A percentile compares a stretch with the other conserved stretches of the same genome.
Conservation (phyloP, 2,329 filamentous ascomycete genomes). For the Colletotrichum sp. region DNA sequence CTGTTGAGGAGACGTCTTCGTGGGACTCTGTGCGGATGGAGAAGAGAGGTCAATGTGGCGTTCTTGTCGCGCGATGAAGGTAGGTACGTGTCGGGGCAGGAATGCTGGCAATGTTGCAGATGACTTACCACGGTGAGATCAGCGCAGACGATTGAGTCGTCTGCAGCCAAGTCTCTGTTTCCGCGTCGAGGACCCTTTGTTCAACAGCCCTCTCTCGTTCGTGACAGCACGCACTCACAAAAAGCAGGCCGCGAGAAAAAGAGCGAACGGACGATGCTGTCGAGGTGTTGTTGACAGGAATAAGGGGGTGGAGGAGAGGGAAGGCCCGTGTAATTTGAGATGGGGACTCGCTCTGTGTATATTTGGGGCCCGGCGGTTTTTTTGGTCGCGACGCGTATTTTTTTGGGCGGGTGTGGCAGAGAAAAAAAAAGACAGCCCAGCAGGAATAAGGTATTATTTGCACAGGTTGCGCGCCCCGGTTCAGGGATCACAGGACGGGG, state of each 20-base stretch:
- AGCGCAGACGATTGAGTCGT: slow-evolving; percentile 66
- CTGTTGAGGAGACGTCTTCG: slow-evolving; percentile 62
- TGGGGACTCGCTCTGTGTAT: slow-evolving; percentile 1
- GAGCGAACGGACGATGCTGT: slow-evolving; percentile 14
- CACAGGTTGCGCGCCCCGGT: background rate
- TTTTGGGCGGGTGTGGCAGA: background rate
- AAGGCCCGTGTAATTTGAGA: slow-evolving; percentile 21
- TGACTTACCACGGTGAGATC: slow-evolving; percentile 60
- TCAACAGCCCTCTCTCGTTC: slow-evolving; percentile 15
- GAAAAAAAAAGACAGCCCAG: background rate
- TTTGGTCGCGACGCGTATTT: slow-evolving; percentile 15
- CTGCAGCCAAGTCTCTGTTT: slow-evolving; percentile 62
- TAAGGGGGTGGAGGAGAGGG: slow-evolving; percentile 17
- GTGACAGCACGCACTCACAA: background rate
- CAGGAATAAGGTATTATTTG: slow-evolving; percentile 20
- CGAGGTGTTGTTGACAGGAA: slow-evolving; percentile 19
- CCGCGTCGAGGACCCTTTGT: slow-evolving; percentile 27
- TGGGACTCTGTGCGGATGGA: slow-evolving; percentile 35
- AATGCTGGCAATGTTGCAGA: slow-evolving; percentile 5
- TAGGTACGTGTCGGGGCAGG: background rate
- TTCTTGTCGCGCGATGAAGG: background rate
- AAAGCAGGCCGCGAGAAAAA: slow-evolving; percentile 8
- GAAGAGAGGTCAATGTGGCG: slow-evolving; percentile 18
- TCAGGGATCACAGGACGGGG: slow-evolving; percentile 14
- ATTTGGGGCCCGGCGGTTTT: slow-evolving; percentile 6